Evolutionary conservation across 371 early-diverging fungal genomes (phyloP), one percentile per base, ranked within the genome.

Genomic region (Rhizopus arrhizus): DNA sequence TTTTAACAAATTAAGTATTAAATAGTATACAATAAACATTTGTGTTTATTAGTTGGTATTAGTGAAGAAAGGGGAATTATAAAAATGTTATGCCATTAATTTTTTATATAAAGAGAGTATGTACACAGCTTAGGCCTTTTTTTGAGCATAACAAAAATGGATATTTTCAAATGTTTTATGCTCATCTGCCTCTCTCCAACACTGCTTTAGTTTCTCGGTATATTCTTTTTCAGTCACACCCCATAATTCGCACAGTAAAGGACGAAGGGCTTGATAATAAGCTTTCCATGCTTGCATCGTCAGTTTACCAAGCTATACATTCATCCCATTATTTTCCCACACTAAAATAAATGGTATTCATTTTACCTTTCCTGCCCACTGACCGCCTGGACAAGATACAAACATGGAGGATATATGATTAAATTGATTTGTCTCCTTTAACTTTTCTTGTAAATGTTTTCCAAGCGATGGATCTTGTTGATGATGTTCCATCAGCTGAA

Each of bases 91-190:
- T 22, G 22, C 22, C 22, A 22, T 22, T 22, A 22, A 22, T 22
- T 22, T 22, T 22, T 22, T 22, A 22, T 22, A 22, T 22, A 22
- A 22, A 22, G 22, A 22, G 22, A 22, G 22, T 22, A 22, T 22
- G 22, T 22, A 22, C 22, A 22, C 22, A 22, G 22, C 22, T 22
- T 22, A 22, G 22, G 22, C 22, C 22, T 22, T 22, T 54, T 80
- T 80, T 55, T 80, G 77, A 3, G 73, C 80, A 59, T 77, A 80
- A 11, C 75, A 73, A 65, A 80, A 80, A 53, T 80, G 80, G 33
- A 80, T 69, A 55, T 80, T 80, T 63, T 80, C 80, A 72, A 76
- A 80, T 13, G 77, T 80, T 54, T 77, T 76, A 66, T 74, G 69
- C 47, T 73, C 73, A 32, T 80, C 72, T 22, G 80, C 76, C 58